A percentile compares a stretch with the other conserved stretches of the same genome.
Evolutionary conservation across 2,329 filamentous ascomycete species (phyloP).

Genomic region (Coniochaeta pulveracea): DNA sequence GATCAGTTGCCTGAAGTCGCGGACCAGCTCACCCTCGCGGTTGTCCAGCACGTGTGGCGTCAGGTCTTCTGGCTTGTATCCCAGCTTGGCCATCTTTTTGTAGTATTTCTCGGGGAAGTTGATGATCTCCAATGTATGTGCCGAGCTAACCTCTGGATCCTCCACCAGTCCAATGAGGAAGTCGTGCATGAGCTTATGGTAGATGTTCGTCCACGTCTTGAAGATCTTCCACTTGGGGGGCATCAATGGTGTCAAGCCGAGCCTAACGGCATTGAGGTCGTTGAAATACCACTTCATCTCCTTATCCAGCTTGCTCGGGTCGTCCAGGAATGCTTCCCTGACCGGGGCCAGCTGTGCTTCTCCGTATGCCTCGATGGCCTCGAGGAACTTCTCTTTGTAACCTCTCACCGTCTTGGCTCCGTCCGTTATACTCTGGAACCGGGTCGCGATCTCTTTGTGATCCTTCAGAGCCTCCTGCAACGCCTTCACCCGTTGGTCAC

Average conservation of each 20-base stretch:
- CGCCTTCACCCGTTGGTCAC: slow-evolving; percentile 81
- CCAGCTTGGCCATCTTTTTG: slow-evolving; percentile 85
- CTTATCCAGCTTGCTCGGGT: slow-evolving; percentile 76
- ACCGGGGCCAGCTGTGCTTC: slow-evolving; percentile 63
- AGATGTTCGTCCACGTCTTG: slow-evolving; percentile 79
- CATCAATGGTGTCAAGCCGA: slow-evolving; percentile 85
- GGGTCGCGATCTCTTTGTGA: slow-evolving; percentile 84
- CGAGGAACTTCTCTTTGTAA: slow-evolving; percentile 92
- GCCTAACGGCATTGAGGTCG: slow-evolving; percentile 86
- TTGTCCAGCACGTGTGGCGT: slow-evolving; percentile 82
- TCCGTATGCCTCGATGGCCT: slow-evolving; percentile 64
- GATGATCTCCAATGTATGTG: slow-evolving; percentile 82
- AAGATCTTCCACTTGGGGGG: slow-evolving; percentile 96
- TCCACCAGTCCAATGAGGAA: slow-evolving; percentile 77
- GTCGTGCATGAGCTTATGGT: slow-evolving; percentile 92
- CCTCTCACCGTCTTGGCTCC: slow-evolving; percentile 85
- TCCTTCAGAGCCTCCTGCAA: slow-evolving; percentile 91
- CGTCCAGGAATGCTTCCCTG: slow-evolving; percentile 66
- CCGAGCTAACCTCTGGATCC: slow-evolving; percentile 71
- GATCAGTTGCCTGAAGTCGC: slow-evolving; percentile 90
- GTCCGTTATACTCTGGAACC: slow-evolving; percentile 91
- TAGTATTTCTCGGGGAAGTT: slow-evolving; percentile 96
- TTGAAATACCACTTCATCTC: slow-evolving; percentile 95
- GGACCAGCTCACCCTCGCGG: slow-evolving; percentile 78
- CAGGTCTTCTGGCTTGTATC: slow-evolving; percentile 66